Evolutionary conservation across 345 rosid genomes (phyloP).

Genomic region (Corchorus capsularis): DNA sequence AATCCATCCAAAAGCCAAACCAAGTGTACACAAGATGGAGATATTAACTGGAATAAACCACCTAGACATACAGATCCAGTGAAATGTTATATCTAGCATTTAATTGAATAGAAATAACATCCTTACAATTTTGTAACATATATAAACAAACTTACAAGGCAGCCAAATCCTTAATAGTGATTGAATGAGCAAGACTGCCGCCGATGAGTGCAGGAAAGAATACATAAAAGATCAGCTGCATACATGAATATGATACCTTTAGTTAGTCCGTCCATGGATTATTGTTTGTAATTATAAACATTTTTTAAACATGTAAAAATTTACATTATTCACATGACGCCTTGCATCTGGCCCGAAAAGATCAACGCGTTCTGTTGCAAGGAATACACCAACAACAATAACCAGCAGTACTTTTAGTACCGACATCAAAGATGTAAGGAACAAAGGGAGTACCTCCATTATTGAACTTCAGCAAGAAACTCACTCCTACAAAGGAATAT

Average conservation of each 20-base stretch:
- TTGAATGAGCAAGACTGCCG: constrained; percentile 35
- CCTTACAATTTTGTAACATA: no score
- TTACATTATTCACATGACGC: background rate
- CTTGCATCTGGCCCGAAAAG: constrained; percentile 18
- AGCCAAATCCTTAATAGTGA: constrained; percentile 27
- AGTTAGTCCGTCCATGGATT: background rate
- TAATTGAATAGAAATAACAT: background rate
- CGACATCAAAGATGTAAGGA: constrained; percentile 28
- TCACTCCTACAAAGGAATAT: background rate
- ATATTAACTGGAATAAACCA: constrained; percentile 61
- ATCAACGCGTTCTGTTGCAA: constrained; percentile 25
- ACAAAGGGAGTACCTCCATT: constrained; percentile 27
- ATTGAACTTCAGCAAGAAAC: background rate
- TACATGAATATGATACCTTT: background rate
- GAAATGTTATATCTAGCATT: background rate
- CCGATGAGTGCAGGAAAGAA: constrained; percentile 34
- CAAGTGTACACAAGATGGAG: constrained; percentile 31
- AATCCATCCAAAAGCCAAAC: constrained; percentile 43
- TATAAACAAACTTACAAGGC: constrained; percentile 29
- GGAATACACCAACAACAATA: constrained; percentile 25
- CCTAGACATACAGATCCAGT: constrained; percentile 23
- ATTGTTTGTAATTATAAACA: background rate
- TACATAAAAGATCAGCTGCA: constrained; percentile 37
- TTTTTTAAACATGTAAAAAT: background rate
- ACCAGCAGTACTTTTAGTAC: constrained; percentile 31